Base-by-base conservation (phyloP, 495 filamentous ascomycete species). In the Immersiella caudata region DNA sequence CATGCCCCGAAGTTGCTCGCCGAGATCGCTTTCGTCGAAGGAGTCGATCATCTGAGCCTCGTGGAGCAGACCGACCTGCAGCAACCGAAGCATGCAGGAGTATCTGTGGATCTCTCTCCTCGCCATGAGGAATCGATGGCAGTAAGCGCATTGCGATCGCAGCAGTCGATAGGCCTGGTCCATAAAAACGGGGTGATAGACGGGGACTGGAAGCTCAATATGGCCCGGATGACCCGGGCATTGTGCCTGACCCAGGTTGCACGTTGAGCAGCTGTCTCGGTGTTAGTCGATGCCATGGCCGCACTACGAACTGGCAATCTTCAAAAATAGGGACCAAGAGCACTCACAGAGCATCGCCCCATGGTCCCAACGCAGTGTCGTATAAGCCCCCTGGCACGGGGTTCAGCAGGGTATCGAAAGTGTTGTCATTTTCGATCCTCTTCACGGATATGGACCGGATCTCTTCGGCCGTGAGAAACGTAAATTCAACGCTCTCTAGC, bases 181-280 rank as follows among this genome's bases (percentile, higher is more conserved):
- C 83, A 99, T 90, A 78, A 97, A 97, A 0, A 92, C 89, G 25
- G 93, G 90, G 80, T 97, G 94, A 75, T 97, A 99, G 59, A 97
- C 89, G 52, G 90, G 91, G 12, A 94, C 88, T 3, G 96, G 94
- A 26, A 99, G 87, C 70, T 97, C 93, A 76, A 99, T 96, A 76
- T 98, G 95, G 59, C 96, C 96, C 35, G 88, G 85, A 81, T 99
- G 96, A 66, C 96, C 96, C 11, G 95, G 93, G 77, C 95, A 99
- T 61, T 86, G 87, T 68, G 86, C 85, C 68, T 86, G 87, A 69
- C 87, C 87, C 70, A 93, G 83, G 69, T 92, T 89, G 76, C 94
- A 97, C 79, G 94, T 97, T 72, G 91, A 87, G 79, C 94, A 97
- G 70, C 94, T 97, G 74, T 61, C 62, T 33, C 27, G 25, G n/a